Conservation (phyloP, 257 asterid species). For the Echium plantagineum region DNA sequence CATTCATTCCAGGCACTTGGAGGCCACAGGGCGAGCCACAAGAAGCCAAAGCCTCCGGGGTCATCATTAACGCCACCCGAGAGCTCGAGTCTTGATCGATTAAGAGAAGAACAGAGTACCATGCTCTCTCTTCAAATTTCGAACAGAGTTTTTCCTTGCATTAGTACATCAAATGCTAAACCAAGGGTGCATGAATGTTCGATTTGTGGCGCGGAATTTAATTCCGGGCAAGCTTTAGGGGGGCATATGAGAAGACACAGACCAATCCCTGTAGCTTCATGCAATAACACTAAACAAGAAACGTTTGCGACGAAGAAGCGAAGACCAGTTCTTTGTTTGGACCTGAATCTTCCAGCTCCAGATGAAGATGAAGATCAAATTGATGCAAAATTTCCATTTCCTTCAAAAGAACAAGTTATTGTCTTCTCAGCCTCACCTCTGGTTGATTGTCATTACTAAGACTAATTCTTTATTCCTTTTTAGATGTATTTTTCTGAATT, state of each 20-base stretch:
- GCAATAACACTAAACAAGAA: constrained; percentile 9
- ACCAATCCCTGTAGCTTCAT: constrained; percentile 30
- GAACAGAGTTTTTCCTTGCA: constrained; percentile 4
- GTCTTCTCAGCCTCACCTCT: constrained; percentile 66
- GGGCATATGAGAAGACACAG: constrained; percentile 98
- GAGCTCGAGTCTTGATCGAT: constrained; percentile 2
- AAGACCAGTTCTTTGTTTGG: constrained; percentile 46
- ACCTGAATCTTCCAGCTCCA: constrained; percentile 89
- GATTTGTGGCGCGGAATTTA: constrained; percentile 73
- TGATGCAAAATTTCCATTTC: constrained; percentile 39
- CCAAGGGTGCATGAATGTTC: constrained; percentile 73
- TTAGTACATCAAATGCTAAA: constrained; percentile 7
- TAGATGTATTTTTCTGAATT: too few relatives aligned
- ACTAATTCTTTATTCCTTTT: constrained; percentile 14
- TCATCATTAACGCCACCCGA: constrained; percentile 1
- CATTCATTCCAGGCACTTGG: constrained; percentile 42
- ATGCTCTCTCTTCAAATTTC: constrained; percentile 43
- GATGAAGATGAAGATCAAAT: constrained; percentile 32
- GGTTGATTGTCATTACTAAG: constrained; percentile 71
- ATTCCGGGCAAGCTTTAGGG: constrained; percentile 87
- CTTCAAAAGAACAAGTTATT: constrained; percentile 53
- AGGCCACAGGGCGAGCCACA: constrained; percentile 50
- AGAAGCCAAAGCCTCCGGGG: constrained; percentile 30
- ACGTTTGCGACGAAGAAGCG: constrained; percentile 30
- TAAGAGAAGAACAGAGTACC: constrained; percentile 14